Evolutionary conservation across 257 asterid species (phyloP).

Genomic region (Solanum habrochaites): DNA sequence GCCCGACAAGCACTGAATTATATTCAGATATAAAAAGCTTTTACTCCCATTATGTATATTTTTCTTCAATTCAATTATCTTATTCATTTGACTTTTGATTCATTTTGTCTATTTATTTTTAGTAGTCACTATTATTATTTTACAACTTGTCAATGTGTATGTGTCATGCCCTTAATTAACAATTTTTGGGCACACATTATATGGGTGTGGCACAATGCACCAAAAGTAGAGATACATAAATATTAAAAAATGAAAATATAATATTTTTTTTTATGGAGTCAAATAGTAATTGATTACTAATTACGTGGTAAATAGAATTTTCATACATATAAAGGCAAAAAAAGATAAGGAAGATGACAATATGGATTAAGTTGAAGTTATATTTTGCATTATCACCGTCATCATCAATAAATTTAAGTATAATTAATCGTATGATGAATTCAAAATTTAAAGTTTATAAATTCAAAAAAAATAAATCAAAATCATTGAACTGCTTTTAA

Average conservation of each 20-base stretch:
- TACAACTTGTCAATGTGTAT: not conserved
- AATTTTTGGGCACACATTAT: not conserved
- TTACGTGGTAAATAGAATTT: not conserved
- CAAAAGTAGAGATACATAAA: not conserved
- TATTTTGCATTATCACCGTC: not conserved
- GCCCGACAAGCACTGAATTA: not conserved
- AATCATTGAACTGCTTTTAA: not conserved
- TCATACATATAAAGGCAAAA: not conserved
- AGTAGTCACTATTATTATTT: not conserved
- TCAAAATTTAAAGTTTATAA: not conserved
- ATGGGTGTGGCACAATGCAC: not conserved
- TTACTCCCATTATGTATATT: not conserved
- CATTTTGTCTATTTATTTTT: not conserved
- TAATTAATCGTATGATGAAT: rapidly evolving
- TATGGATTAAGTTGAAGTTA: not conserved
- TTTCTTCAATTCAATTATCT: not conserved
- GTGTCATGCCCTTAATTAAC: not conserved
- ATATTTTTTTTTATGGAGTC: not conserved
- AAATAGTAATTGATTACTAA: not conserved
- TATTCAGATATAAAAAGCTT: not conserved
- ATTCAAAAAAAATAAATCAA: not conserved
- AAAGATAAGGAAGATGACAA: not conserved
- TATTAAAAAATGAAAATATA: not conserved
- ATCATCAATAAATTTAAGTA: not conserved
- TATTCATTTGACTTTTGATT: not conserved